phyloP scores from a whole-genome alignment of 1,139 yeast species.

The Spencermartinsiella ligniputridi region DNA sequence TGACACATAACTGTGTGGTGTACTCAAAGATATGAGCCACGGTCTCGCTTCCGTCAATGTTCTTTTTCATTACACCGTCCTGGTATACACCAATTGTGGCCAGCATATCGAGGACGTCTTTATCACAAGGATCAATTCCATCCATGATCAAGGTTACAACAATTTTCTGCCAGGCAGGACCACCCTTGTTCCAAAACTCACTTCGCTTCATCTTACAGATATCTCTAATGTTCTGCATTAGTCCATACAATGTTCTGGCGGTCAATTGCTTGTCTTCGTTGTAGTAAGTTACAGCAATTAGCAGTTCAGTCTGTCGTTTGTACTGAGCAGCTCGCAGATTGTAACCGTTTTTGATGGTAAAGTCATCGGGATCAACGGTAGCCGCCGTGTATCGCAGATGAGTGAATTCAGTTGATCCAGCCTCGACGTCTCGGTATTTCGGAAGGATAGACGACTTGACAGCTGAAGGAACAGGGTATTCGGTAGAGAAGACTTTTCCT shows the following conservation, averaged over 20 bases:
- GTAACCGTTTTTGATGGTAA: slow-evolving; percentile 62
- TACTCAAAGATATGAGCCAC: slow-evolving; percentile 91
- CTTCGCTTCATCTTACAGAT: slow-evolving; percentile 64
- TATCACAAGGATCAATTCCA: slow-evolving; percentile 88
- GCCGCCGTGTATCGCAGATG: slow-evolving; percentile 76
- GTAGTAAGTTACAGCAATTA: slow-evolving; percentile 88
- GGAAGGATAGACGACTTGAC: slow-evolving; percentile 53
- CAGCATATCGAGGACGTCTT: slow-evolving; percentile 73
- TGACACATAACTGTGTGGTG: slow-evolving; percentile 56
- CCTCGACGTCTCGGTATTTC: slow-evolving; percentile 62
- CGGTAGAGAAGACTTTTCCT: slow-evolving; percentile 69
- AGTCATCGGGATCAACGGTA: slow-evolving; percentile 78
- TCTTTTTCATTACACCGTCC: slow-evolving; percentile 89
- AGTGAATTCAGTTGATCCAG: slow-evolving; percentile 56
- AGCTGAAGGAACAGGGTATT: slow-evolving; percentile 71
- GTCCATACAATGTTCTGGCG: slow-evolving; percentile 89
- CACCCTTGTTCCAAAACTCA: slow-evolving; percentile 60
- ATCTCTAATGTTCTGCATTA: slow-evolving; percentile 86
- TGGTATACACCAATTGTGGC: slow-evolving; percentile 95
- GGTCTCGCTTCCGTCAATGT: slow-evolving; percentile 81
- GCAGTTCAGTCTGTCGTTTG: slow-evolving; percentile 81
- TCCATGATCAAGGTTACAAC: slow-evolving; percentile 89
- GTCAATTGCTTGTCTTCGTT: slow-evolving; percentile 86
- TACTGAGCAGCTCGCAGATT: slow-evolving; percentile 67
- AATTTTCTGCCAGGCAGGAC: slow-evolving; percentile 91